These are phyloP conservation scores for Eucalyptus leucophloia DNA, from an alignment of 345 rosid genomes.

Conservation along the genomic window DNA sequence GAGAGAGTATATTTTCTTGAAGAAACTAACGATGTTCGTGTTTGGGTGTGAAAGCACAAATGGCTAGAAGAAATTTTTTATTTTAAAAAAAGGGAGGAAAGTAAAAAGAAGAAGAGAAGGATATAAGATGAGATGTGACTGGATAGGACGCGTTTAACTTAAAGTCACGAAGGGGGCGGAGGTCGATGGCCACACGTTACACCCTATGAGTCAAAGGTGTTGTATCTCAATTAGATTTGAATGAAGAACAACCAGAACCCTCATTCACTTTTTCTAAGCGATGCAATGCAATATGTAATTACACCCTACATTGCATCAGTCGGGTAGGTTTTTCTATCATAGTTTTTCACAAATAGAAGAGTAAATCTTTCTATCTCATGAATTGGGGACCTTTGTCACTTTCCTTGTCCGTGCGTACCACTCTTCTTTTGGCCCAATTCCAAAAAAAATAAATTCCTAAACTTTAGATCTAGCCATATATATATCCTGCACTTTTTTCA, in stretches of 20 bases:
- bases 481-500: no score
- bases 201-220: no score
- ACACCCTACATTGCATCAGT: neutral
- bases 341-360: neutral
- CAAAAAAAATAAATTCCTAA: no score
- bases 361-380: neutral
- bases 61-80: neutral
- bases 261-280: neutral
- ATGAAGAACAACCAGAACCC: neutral
- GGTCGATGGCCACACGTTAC: neutral
- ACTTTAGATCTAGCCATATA: no score
- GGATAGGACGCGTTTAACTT: no score
- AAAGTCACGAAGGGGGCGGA: no score
- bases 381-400: neutral
- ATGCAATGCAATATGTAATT: neutral
- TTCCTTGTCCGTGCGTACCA: neutral
- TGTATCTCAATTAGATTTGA: neutral
- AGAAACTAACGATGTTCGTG: no score
- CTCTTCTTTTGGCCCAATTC: neutral
- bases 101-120: no score
- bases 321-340: neutral
- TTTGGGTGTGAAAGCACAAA: neutral
- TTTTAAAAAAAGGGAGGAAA: no score
- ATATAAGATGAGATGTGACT: no score
- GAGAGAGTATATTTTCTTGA: neutral